These are phyloP conservation scores for Wickerhamiella brachini DNA, from an alignment of 805 yeast genomes.

Conservation along the genomic window DNA sequence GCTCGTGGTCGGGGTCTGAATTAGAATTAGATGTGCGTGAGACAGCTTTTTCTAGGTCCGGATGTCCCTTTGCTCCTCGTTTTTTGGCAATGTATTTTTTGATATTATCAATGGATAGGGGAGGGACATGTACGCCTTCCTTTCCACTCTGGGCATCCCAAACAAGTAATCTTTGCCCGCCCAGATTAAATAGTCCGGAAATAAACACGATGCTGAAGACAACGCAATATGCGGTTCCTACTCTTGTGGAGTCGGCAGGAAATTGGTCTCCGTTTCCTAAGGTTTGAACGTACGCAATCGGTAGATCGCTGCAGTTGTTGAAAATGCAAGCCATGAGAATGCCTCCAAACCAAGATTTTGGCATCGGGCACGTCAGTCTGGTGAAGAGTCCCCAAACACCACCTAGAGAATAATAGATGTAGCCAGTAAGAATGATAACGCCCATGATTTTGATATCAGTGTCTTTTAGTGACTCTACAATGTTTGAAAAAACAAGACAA, in stretches of 20 bases:
- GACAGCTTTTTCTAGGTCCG: neutral
- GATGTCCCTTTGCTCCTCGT: neutral
- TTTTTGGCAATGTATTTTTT: neutral
- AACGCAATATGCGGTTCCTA: constrained; percentile 75
- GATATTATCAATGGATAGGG: neutral
- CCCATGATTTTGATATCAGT: constrained; percentile 61
- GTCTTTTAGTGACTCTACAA: constrained; percentile 52
- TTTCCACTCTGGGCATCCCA: constrained; percentile 42
- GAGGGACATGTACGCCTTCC: constrained; percentile 5
- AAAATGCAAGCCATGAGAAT: constrained; percentile 55
- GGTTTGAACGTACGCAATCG: constrained; percentile 62
- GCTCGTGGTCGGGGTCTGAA: neutral
- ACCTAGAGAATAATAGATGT: constrained; percentile 34
- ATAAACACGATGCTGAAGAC: constrained; percentile 59
- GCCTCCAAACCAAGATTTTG: constrained; percentile 68
- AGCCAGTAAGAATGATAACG: constrained; percentile 38
- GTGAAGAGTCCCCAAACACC: constrained; percentile 29
- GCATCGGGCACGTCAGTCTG: constrained; percentile 41
- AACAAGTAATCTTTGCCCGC: constrained; percentile 55
- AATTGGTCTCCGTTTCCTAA: constrained; percentile 49
- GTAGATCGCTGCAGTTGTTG: constrained; percentile 71
- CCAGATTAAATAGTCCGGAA: constrained; percentile 58
- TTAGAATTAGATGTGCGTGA: neutral
- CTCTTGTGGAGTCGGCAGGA: constrained; percentile 42
- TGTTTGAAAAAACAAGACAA: constrained; percentile 58